phyloP scores from a whole-genome alignment of 345 rosid genomes.

The Excoecaria cochinchinensis region DNA sequence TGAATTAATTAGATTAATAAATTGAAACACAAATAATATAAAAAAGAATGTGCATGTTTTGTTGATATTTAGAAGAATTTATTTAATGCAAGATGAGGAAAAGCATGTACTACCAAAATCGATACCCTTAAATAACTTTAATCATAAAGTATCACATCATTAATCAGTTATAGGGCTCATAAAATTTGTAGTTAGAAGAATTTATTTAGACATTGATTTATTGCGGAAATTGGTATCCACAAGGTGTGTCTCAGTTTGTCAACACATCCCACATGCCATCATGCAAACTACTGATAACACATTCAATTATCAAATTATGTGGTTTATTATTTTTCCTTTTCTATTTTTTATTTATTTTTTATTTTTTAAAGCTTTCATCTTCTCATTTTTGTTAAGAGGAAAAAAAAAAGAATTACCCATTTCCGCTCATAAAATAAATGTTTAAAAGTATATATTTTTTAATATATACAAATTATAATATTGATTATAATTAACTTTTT shows the following conservation, averaged over 20 bases:
- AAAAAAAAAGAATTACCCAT: too few relatives aligned
- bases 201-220: not conserved
- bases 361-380: not conserved
- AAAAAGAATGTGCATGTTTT: too few relatives aligned
- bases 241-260: not conserved
- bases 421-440: too few relatives aligned
- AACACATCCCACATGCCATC: conserved; percentile 1
- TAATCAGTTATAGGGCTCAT: not conserved
- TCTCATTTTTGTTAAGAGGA: not conserved
- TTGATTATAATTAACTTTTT: not conserved
- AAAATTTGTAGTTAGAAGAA: not conserved
- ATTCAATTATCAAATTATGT: not conserved
- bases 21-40: too few relatives aligned
- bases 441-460: too few relatives aligned
- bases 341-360: not conserved
- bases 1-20: too few relatives aligned
- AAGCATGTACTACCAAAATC: too few relatives aligned
- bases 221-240: not conserved
- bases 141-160: not conserved
- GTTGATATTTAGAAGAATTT: too few relatives aligned
- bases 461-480: too few relatives aligned
- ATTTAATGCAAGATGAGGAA: too few relatives aligned
- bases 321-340: not conserved
- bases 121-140: too few relatives aligned
- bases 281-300: too few relatives aligned